Evolutionary conservation across 345 rosid genomes (phyloP).

Genomic region (Boechera retrofracta): DNA sequence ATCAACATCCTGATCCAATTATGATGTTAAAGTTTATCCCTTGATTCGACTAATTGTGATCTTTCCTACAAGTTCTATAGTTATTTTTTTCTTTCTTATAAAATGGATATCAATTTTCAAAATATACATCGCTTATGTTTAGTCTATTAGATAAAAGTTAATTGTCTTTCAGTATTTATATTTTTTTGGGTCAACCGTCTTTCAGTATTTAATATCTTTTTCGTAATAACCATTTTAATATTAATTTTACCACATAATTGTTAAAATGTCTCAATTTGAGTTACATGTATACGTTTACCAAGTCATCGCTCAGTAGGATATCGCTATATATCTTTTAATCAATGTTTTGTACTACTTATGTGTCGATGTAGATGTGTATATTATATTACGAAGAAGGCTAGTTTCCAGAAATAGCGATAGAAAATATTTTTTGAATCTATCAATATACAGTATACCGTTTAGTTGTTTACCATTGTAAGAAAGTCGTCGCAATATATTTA

Average conservation of each 20-base stretch:
- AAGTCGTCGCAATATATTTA: background rate
- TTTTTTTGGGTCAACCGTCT: background rate
- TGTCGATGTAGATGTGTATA: background rate
- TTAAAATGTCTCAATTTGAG: background rate
- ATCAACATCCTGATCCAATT: background rate
- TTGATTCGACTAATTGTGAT: background rate
- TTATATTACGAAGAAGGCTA: background rate
- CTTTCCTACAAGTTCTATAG: background rate
- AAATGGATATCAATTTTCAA: background rate
- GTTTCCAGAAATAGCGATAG: background rate
- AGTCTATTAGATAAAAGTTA: background rate
- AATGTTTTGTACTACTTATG: background rate
- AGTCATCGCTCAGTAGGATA: background rate
- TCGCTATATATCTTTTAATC: background rate
- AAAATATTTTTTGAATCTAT: background rate
- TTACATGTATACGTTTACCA: background rate
- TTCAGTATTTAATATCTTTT: background rate
- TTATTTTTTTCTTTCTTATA: background rate
- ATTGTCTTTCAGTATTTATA: background rate
- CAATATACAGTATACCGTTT: background rate
- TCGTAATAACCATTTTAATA: background rate
- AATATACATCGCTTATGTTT: background rate
- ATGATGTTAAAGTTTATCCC: background rate
- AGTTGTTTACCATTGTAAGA: background rate
- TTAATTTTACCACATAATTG: background rate